Evolutionary conservation across 495 filamentous ascomycete species (phyloP), one percentile per base, ranked within the genome.

Genomic region (Podospora australis): DNA sequence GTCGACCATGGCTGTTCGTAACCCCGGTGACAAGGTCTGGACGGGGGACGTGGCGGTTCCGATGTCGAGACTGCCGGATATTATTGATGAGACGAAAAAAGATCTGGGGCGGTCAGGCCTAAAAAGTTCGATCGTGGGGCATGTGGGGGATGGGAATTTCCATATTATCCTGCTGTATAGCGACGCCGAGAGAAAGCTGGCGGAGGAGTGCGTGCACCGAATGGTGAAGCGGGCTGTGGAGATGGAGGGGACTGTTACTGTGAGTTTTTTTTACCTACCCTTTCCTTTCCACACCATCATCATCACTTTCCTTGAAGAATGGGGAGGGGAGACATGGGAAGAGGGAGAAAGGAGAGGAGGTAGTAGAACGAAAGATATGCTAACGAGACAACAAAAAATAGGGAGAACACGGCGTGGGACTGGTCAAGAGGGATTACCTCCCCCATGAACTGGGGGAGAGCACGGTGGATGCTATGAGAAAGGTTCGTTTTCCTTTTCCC

Each of bases 71-170:
- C 61, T 91, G 49, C 77, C 87, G 16, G 75, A 84, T 52, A 84
- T 90, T 43, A 87, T 91, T 42, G 87, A 89, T 56, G 73, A 82
- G 68, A 89, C 87, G 3, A 88, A 90, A 65, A 69, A 70, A 41
- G 83, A 90, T 55, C 75, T 91, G 49, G 71, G 66, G 57, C 72
- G 66, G 57, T 78, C 75, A 44, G 87, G 86, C 14, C 60, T 90
- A 50, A 73, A 81, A 19, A 84, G 78, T 25, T 75, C 80, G 14
- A 90, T 90, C 61, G 84, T 91, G 9, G 87, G 86, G 6, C 86
- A 90, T 62, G 87, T 89, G 8, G 86, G 86, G 0, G 86, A 90
- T 64, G 86, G 86, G 7, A 92, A 92, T 59, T 91, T 92, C 50
- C 87, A 92, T 54, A 73, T 83, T 3, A 88, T 91, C 42, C 52